A percentile compares a stretch with the other conserved stretches of the same genome.
phyloP scores from a whole-genome alignment of 2,329 filamentous ascomycete genomes.

The Verticillium alfalfae region DNA sequence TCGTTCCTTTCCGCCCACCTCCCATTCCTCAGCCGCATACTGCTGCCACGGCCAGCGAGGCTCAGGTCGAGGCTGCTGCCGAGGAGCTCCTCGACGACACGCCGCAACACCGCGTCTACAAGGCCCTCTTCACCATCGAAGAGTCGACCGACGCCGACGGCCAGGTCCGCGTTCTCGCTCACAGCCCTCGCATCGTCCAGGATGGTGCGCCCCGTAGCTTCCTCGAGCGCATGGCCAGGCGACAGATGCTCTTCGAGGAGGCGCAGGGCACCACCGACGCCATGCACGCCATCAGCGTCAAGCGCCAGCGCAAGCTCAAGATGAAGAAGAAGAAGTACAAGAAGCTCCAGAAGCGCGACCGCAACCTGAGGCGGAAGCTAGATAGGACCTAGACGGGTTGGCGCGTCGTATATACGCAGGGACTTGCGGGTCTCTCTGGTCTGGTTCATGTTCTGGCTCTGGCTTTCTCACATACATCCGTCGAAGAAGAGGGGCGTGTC shows the following conservation, averaged over 20 bases:
- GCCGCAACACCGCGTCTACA: conserved; percentile 52
- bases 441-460: not conserved
- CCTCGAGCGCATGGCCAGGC: conserved; percentile 63
- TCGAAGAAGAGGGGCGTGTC: not conserved
- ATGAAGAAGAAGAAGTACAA: conserved; percentile 99
- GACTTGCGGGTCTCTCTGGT: not conserved
- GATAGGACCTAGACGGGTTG: conserved; percentile 39
- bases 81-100: conserved; percentile 24
- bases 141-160: conserved; percentile 57
- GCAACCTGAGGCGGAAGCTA: conserved; percentile 81
- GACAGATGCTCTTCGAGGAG: conserved; percentile 56
- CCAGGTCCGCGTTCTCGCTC: conserved; percentile 54
- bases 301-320: conserved; percentile 86
- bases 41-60: conserved; percentile 20
- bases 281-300: conserved; percentile 85
- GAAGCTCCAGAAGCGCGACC: conserved; percentile 93
- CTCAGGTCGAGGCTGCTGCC: conserved; percentile 19
- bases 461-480: not conserved
- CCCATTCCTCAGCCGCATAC: conserved; percentile 64
- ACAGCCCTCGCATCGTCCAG: conserved; percentile 53
- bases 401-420: not conserved
- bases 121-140: conserved; percentile 62
- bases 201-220: conserved; percentile 50
- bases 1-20: conserved; percentile 80
- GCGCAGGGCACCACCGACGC: conserved; percentile 39